Evolutionary conservation across 2,329 filamentous ascomycete genomes (phyloP), one percentile per base, ranked within the genome.

Genomic region (Fusarium floridanum): DNA sequence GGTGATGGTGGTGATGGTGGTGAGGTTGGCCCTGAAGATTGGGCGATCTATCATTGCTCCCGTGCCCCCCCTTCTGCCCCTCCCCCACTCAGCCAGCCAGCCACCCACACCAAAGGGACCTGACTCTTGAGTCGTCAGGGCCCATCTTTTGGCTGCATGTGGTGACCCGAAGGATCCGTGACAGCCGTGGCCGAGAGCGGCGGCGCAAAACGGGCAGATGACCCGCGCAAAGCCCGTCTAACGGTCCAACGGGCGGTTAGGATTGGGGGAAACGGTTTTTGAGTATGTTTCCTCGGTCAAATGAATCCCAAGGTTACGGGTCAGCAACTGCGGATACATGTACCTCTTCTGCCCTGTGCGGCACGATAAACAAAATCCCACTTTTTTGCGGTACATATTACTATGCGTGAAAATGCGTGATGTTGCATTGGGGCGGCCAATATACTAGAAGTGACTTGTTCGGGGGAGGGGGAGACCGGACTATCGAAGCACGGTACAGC

Each of bases 81-180:
- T 45, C 66, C 63, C 55, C 57, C 53, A 69, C 55, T 68, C 56
- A 72, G 71, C 24, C 24, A 48, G 43, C 43, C 43, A 50, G 24
- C 71, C 76, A 77, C 62, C 64, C 64, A 68, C 71, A 68, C 69
- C 48, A 43, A 48, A 68, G 70, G 50, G 50, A 60, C 66, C 39
- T 41, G 39, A 20, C n/a, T 41, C n/a, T 45, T 69, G 60, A 72
- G 72, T 66, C 64, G 68, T 57, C 68, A 60, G 64, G 61, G 62
- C 17, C 68, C 68, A 63, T 74, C 61, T 50, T 50, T 34, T 37
- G 61, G 57, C 62, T 74, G 61, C 43, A 37, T 32, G 73, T 71
- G 22, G 68, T 68, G 67, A 69, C 67, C 76, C 76, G 76, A 70
- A 66, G 70, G 74, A 78, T 72, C 73, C 76, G 76, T 74, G 76